Evolutionary conservation across 2,329 filamentous ascomycete genomes (phyloP), one percentile per base, ranked within the genome.

Genomic region (Aspergillus sp.): DNA sequence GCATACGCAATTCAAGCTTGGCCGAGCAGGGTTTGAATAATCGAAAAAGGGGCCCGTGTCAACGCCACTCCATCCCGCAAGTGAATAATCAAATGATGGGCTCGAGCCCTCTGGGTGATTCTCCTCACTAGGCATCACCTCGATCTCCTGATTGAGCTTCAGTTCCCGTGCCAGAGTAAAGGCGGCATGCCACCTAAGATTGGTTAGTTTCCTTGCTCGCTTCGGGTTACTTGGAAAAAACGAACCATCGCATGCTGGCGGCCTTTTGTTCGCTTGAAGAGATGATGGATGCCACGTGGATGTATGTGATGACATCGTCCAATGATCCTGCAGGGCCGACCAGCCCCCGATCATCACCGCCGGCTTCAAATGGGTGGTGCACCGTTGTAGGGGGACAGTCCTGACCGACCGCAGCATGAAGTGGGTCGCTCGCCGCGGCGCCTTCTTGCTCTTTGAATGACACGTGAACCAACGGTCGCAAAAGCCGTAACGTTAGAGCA

Each of bases 231-330:
- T 27, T 15, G 8, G 1, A 17, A 10, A 27, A 47, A 32, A 66
- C 67, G 10, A 62, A 75, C 93, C 93, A 97, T 64, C 92, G 83
- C 69, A 96, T 82, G 70, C 92, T 96, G n/a, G 92, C 92, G 11
- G 91, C 92, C 74, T 96, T 96, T 77, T 96, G 94, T 74, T 96
- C 93, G 72, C 92, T 96, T 8, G 93, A 92, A 8, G 92, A 96
- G 2, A 96, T 90, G 10, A 96, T 92, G 1, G 91, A 95, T 3
- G 92, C 93, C 25, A 97, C 81, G 74, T 97, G 92, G 64, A 96
- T 92, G 73, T 96, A 97, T 0, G 93, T 96, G 25, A 91, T 88
- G 11, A 96, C 88, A 76, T 96, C 93, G 74, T 97, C 93, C 8
- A 96, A 80, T 10, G 87, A 90, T 15, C 90, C 91, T 8, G 90